Base-by-base conservation (phyloP, 441 rosid genomes). In the Bruguiera hainesii region DNA sequence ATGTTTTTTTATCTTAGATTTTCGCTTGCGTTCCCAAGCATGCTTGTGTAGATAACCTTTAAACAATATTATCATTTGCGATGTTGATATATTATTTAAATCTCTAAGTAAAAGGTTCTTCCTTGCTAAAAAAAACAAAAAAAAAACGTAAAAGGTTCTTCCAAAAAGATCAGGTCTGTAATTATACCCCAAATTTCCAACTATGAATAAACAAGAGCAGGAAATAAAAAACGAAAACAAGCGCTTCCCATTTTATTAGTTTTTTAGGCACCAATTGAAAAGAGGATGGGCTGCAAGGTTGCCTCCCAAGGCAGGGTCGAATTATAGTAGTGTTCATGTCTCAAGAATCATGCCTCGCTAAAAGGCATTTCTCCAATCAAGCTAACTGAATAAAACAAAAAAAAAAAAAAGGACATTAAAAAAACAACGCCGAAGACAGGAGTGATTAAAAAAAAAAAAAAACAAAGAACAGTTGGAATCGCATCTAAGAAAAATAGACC, bases 271-370 rank as follows among this genome's bases (percentile, higher is more conserved):
- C 9, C 29, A 58, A 65, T 25, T 53, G 64, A 63, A 67, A 67
- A 20, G 71, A 69, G 69, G 56, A 60, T 71, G 70, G 75, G 70
- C 66, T 60, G 85, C 80, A 72, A 71, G 79, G 86, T 81, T 85
- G 90, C 86, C 84, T 84, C 89, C 90, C 70, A 71, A 66, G 79
- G 82, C 84, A 81, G 82, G 89, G 84, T 83, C 86, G 85, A 84
- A 65, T 76, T 35, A 71, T 61, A 64, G 63, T 67, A 68, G 81
- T 87, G 95, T 78, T 87, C 79, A 79, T 87, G 90, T 83, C 81
- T 72, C 76, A 68, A 79, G 84, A 71, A 71, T 87, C 95, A 81
- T 83, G 87, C 80, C 73, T 71, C 86, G 37, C 80, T 72, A 79
- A 74, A 75, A 50, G 37, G 64, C 78, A 62, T 20, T 63, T 29